Evolutionary conservation across 75 land plant genomes (phyloP).

Genomic region (Adiantum capillusveneris): DNA sequence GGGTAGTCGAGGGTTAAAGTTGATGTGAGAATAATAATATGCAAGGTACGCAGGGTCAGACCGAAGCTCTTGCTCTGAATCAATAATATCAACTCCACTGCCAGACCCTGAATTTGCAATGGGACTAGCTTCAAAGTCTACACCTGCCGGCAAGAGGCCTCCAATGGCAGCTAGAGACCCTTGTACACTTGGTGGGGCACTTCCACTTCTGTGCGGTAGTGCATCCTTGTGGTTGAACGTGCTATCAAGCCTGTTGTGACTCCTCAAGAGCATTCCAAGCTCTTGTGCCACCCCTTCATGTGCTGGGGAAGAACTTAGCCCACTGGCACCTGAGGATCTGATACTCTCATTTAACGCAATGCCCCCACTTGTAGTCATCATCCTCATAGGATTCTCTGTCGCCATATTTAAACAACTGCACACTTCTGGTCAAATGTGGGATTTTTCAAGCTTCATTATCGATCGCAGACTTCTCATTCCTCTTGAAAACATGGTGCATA

Average conservation of each 20-base stretch:
- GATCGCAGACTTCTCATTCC: too few relatives aligned
- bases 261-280: conserved; percentile 50
- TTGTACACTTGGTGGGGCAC: conserved; percentile 57
- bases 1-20: conserved; percentile 61
- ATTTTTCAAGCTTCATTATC: too few relatives aligned
- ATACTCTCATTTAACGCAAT: neutral
- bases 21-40: conserved; percentile 50
- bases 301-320: conserved; percentile 11
- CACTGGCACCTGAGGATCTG: conserved; percentile 9
- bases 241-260: conserved; percentile 38
- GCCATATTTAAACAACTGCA: too few relatives aligned
- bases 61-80: conserved; percentile 33
- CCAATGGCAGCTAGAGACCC: conserved; percentile 48
- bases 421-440: too few relatives aligned
- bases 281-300: conserved; percentile 47
- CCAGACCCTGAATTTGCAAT: neutral
- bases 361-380: conserved; percentile 36
- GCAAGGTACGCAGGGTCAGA: conserved; percentile 51
- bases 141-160: conserved; percentile 17
- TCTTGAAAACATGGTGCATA: too few relatives aligned
- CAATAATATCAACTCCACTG: conserved; percentile 12
- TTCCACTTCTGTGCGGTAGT: conserved; percentile 40
- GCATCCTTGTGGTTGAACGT: conserved; percentile 7
- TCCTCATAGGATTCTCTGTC: conserved; percentile 45
- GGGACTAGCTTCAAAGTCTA: neutral